Evolutionary conservation across 2,329 filamentous ascomycete genomes (phyloP).

Genomic region (Clonostachys solani): DNA sequence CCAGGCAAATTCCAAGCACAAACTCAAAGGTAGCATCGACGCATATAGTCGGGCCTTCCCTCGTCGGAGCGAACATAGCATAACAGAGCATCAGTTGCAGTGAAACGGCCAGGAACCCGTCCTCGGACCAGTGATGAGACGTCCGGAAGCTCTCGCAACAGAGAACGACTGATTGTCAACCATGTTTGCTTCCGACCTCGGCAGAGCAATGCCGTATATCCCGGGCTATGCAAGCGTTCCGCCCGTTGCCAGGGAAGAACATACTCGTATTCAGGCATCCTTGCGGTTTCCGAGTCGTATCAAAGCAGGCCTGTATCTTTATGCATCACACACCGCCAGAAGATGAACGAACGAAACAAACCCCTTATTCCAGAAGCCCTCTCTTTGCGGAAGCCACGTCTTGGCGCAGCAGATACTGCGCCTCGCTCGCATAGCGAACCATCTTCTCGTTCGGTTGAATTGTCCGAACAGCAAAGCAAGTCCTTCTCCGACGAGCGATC

Average conservation of each 20-base stretch:
- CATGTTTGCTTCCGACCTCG: not conserved
- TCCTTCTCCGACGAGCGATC: not conserved
- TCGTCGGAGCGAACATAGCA: not conserved
- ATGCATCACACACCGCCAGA: not conserved
- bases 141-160: not conserved
- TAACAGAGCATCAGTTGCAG: not conserved
- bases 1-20: too few species aligned
- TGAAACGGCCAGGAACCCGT: not conserved
- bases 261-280: not conserved
- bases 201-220: not conserved
- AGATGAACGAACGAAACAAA: not conserved
- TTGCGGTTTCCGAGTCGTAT: not conserved
- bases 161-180: not conserved
- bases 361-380: not conserved
- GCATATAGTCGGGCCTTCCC: too few species aligned
- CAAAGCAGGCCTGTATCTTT: not conserved
- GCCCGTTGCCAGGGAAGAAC: not conserved
- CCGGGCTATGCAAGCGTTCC: not conserved
- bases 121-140: not conserved
- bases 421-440: not conserved
- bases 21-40: too few species aligned
- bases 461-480: not conserved
- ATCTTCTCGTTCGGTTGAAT: not conserved
- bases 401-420: not conserved
- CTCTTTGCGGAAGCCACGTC: not conserved